phyloP scores from a whole-genome alignment of 805 yeast species.

The Candida fluviatilis region DNA sequence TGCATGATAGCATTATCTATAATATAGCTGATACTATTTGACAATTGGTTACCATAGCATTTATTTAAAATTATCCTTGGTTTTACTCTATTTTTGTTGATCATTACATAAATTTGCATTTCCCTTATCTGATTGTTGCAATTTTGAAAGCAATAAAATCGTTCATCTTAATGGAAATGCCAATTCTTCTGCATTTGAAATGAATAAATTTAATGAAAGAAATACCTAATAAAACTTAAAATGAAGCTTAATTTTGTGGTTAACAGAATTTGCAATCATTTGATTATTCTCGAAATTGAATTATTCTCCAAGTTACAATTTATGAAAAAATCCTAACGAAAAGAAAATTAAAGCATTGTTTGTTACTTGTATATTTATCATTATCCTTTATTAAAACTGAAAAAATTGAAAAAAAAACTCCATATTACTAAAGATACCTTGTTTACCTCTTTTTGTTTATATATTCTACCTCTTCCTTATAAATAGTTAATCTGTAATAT shows the following conservation, averaged over 20 bases:
- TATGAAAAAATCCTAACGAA: background rate
- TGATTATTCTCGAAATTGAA: background rate
- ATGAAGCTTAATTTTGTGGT: no score
- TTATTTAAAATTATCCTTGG: no score
- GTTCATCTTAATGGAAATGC: background rate
- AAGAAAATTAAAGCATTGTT: background rate
- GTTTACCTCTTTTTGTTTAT: conserved; percentile 3
- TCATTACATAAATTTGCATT: no score
- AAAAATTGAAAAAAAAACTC: conserved; percentile 1
- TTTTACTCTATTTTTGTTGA: no score
- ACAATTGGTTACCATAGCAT: background rate
- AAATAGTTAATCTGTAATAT: conserved; percentile 5
- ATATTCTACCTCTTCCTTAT: conserved; percentile 4
- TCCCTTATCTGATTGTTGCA: background rate
- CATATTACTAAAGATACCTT: background rate
- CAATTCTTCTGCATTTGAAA: background rate
- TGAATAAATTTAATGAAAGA: background rate
- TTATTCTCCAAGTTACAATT: background rate
- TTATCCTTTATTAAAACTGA: background rate
- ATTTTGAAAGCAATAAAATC: background rate
- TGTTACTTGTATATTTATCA: conserved; percentile 1
- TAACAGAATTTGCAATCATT: no score
- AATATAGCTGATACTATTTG: background rate
- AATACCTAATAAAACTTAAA: background rate
- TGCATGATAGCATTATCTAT: no score